Conservation (phyloP, 805 yeast species). For the Metschnikowia aberdeeniae region DNA sequence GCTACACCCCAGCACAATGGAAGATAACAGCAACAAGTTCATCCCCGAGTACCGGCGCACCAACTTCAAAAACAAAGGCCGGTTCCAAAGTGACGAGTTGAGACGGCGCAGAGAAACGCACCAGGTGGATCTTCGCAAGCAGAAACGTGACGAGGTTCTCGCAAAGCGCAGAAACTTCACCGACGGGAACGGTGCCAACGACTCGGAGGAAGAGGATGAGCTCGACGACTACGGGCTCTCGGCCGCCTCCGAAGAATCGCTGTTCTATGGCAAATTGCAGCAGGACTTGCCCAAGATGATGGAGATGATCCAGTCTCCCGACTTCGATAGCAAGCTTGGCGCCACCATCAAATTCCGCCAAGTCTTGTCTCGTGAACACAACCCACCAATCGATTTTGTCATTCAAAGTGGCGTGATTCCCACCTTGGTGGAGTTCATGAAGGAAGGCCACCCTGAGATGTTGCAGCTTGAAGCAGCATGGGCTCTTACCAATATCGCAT, state of each 20-base stretch:
- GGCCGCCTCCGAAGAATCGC: constrained; percentile 48
- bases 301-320: constrained; percentile 68
- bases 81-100: constrained; percentile 92
- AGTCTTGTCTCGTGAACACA: constrained; percentile 85
- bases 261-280: constrained; percentile 38
- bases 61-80: constrained; percentile 88
- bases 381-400: constrained; percentile 93
- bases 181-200: constrained; percentile 31
- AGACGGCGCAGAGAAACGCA: constrained; percentile 97
- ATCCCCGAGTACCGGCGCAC: constrained; percentile 98
- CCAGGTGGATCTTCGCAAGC: constrained; percentile 94
- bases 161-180: constrained; percentile 86
- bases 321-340: constrained; percentile 73
- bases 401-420: constrained; percentile 94
- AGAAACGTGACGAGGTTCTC: constrained; percentile 90
- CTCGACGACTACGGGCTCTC: constrained; percentile 25
- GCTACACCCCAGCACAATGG: constrained; percentile 43
- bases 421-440: constrained; percentile 81
- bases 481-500: constrained; percentile 98
- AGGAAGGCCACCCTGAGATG: constrained; percentile 67
- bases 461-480: constrained; percentile 97
- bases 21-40: constrained; percentile 74
- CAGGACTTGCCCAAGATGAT: constrained; percentile 82
- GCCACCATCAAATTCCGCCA: constrained; percentile 94
- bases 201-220: constrained; percentile 42